These are phyloP conservation scores for Phylloporus sp. DNA, from an alignment of 768 basidiomycete species.

Conservation along the genomic window DNA sequence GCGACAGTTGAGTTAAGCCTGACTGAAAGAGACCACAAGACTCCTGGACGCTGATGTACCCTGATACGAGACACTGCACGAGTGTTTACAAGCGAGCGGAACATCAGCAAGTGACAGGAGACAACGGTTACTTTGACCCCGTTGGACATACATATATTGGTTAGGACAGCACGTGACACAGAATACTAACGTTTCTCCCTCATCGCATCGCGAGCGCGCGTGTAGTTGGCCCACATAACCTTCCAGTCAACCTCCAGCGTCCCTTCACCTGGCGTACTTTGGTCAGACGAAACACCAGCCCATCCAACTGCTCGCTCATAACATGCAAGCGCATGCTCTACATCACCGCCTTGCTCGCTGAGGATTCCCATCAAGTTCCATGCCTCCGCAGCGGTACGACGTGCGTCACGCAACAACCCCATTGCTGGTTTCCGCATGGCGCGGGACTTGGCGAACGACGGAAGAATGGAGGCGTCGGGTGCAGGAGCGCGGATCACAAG, in stretches of 20 bases:
- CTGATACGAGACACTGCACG: neutral
- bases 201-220: conserved; percentile 39
- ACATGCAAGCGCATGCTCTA: conserved; percentile 48
- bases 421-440: conserved; percentile 53
- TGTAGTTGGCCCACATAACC: conserved; percentile 56
- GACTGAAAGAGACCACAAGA: neutral
- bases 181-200: conserved; percentile 2
- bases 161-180: conserved; percentile 21
- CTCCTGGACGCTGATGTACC: neutral
- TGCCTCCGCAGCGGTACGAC: conserved; percentile 67
- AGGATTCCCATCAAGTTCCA: conserved; percentile 73
- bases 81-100: conserved; percentile 6
- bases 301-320: conserved; percentile 69
- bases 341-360: conserved; percentile 40
- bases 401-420: conserved; percentile 62
- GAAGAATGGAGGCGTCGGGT: conserved; percentile 39
- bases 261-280: conserved; percentile 45
- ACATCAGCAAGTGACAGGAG: conserved; percentile 5
- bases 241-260: conserved; percentile 60
- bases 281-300: conserved; percentile 48
- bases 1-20: conserved; percentile 27
- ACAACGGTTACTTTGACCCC: neutral
- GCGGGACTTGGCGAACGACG: conserved; percentile 43
- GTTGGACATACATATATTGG: neutral
- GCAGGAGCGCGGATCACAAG: conserved; percentile 35